Evolutionary conservation across 495 filamentous ascomycete genomes (phyloP).

Genomic region (Saxispiralis lemnorum): DNA sequence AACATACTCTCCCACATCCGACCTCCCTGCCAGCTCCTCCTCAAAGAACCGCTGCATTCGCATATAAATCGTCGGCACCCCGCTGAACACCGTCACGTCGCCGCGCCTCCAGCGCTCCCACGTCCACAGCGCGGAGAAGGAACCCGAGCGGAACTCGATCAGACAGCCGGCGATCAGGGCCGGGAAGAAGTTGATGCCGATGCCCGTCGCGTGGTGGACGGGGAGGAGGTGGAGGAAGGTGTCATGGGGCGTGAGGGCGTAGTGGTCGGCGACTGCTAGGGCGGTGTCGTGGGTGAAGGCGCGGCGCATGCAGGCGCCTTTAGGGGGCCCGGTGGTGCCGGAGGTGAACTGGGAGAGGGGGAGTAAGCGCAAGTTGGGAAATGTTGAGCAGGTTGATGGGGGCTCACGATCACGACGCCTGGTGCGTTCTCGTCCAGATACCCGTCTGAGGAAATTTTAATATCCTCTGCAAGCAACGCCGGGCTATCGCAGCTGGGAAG

Average conservation of each 20-base stretch:
- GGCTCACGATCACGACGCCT: slow-evolving; percentile 19
- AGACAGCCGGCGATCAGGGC: slow-evolving; percentile 27
- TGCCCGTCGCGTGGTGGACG: slow-evolving; percentile 33
- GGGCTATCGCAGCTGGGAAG: too few species aligned
- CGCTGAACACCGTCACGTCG: slow-evolving; percentile 30
- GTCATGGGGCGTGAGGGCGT: slow-evolving; percentile 18
- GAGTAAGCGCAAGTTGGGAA: too few species aligned
- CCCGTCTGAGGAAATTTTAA: slow-evolving; percentile 19
- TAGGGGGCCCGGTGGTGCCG: slow-evolving; percentile 26
- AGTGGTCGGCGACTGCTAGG: slow-evolving; percentile 22
- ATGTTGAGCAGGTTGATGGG: too few species aligned
- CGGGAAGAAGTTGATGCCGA: slow-evolving; percentile 31
- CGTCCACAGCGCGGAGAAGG: slow-evolving; percentile 31
- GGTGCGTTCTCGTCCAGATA: slow-evolving; percentile 22
- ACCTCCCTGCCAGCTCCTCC: slow-evolving; percentile 12
- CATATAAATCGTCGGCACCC: slow-evolving; percentile 36
- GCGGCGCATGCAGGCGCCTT: slow-evolving; percentile 25
- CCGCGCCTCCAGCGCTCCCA: slow-evolving; percentile 32
- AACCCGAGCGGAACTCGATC: slow-evolving; percentile 31
- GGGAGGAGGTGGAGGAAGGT: slow-evolving; percentile 28
- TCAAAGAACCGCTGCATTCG: slow-evolving; percentile 33
- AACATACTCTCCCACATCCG: slow-evolving; percentile 22
- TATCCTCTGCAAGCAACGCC: slow-evolving; percentile 1
- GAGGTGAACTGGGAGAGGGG: slow-evolving; percentile 19
- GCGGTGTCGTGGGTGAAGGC: slow-evolving; percentile 21